Evolutionary conservation across 2,329 filamentous ascomycete genomes (phyloP).

Genomic region (Pestalotiopsis sp.): DNA sequence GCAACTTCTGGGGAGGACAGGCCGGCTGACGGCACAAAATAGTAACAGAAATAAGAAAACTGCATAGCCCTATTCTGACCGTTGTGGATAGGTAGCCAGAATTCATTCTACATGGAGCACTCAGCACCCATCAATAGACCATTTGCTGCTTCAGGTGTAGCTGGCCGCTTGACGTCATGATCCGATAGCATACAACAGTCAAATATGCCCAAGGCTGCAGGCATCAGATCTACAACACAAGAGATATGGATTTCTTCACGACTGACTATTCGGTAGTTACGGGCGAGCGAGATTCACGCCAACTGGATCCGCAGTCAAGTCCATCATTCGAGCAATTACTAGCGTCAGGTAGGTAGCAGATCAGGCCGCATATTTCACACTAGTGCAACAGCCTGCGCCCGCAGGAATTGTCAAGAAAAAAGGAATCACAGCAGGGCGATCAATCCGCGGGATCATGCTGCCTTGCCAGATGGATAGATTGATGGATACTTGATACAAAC

Average conservation of each 20-base stretch:
- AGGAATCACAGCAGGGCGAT: conserved; percentile 22
- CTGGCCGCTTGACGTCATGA: not conserved
- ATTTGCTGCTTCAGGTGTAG: not conserved
- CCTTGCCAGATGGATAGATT: not conserved
- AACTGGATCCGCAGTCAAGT: not conserved
- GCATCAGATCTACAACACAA: not conserved
- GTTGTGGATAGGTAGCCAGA: not conserved
- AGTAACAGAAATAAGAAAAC: not conserved
- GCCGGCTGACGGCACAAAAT: not conserved
- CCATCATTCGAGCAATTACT: not conserved
- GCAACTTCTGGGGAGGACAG: not conserved
- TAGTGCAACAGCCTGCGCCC: conserved; percentile 10
- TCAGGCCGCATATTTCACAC: not conserved
- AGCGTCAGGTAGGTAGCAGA: not conserved
- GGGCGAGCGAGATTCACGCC: not conserved
- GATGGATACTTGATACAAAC: not conserved
- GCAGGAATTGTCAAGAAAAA: conserved; percentile 15
- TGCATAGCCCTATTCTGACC: not conserved
- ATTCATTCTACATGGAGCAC: no score
- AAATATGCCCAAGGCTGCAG: not conserved
- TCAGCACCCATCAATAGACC: not conserved
- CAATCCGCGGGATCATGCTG: conserved; percentile 12
- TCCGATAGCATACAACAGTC: not conserved
- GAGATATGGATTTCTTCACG: not conserved
- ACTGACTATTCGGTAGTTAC: not conserved